Evolutionary conservation across 768 basidiomycete genomes (phyloP), one percentile per base, ranked within the genome.

Genomic region (Phallus indusiatus): DNA sequence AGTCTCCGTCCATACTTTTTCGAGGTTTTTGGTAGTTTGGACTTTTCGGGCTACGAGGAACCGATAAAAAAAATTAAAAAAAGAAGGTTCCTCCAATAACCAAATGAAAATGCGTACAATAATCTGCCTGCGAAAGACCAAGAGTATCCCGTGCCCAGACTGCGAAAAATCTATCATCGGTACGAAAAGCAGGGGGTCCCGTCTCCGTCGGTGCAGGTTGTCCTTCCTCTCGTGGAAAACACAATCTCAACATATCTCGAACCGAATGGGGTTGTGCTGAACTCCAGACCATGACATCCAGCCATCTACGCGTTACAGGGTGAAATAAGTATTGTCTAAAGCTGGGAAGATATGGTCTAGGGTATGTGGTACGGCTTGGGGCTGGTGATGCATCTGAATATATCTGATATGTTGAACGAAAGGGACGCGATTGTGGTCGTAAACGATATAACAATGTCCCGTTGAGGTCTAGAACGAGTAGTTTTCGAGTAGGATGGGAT

Each of bases 201-300:
- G n/a, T n/a, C n/a, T n/a, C n/a, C n/a, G n/a, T n/a, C n/a, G n/a
- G n/a, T n/a, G n/a, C n/a, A n/a, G n/a, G n/a, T n/a, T n/a, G n/a
- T n/a, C n/a, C 65, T 11, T 75, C 34, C 46, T 49, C 28, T 37
- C 36, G 8, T 51, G 14, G 80, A 67, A 91, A 90, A 35, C 78
- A 76, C 36, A 73, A 75, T 20, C 78, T 68, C 0, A 88, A 85
- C 90, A 93, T 92, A 64, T 85, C 83, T 0, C 72, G 69, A 9
- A 90, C 90, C 66, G 81, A 89, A 53, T 84, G 84, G 1, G 89
- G 88, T 66, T 90, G 88, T 4, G 90, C 90, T 1, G 86, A 88
- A 66, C 86, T 88, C 90, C 90, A 94, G 4, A 94, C 80, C 86
- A 92, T 92, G 4, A 86, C 83, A 60, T 90, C 87, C 18, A 91